Conservation (phyloP, 1,284 basidiomycete genomes). For the Trichosporon asahii region DNA sequence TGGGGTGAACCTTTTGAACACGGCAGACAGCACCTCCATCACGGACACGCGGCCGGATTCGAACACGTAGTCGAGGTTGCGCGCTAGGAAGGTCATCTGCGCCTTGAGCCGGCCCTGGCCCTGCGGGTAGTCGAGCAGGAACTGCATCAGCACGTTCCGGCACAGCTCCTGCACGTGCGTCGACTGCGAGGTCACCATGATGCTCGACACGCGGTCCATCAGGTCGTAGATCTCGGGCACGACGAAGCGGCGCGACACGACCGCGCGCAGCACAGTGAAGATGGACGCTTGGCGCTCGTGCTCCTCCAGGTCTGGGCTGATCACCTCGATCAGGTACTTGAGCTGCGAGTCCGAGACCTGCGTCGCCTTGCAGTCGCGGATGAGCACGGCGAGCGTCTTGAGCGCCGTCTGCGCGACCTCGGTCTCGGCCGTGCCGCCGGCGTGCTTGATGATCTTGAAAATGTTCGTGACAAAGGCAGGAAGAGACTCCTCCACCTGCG, state of each 20-base stretch:
- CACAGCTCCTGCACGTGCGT: slow-evolving; percentile 86
- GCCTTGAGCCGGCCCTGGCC: slow-evolving; percentile 83
- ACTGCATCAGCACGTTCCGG: slow-evolving; percentile 83
- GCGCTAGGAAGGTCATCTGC: slow-evolving; percentile 88
- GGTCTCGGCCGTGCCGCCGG: slow-evolving; percentile 78
- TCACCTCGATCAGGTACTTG: slow-evolving; percentile 76
- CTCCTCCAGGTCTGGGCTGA: slow-evolving; percentile 91
- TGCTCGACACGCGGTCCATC: slow-evolving; percentile 91
- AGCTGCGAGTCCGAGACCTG: slow-evolving; percentile 87
- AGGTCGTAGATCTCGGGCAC: slow-evolving; percentile 96
- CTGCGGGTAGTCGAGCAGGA: slow-evolving; percentile 96
- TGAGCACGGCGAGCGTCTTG: slow-evolving; percentile 76
- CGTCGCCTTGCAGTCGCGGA: slow-evolving; percentile 76
- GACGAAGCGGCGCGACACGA: slow-evolving; percentile 84
- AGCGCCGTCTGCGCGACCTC: slow-evolving; percentile 86
- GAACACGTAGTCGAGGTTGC: slow-evolving; percentile 86
- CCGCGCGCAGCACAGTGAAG: slow-evolving; percentile 87
- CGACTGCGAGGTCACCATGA: slow-evolving; percentile 92
- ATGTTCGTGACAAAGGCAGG: slow-evolving; percentile 84
- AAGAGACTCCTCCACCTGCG: slow-evolving; percentile 70
- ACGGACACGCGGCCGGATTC: slow-evolving; percentile 89
- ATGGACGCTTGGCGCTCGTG: slow-evolving; percentile 79
- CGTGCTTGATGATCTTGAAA: slow-evolving; percentile 75
- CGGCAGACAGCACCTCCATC: slow-evolving; percentile 80
- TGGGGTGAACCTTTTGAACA: slow-evolving; percentile 80